Percentiles rank a stretch among this genome's conserved stretches.
Evolutionary conservation across 352 stramenopile species (phyloP).

Genomic region (Phytopythium ostracodes): DNA sequence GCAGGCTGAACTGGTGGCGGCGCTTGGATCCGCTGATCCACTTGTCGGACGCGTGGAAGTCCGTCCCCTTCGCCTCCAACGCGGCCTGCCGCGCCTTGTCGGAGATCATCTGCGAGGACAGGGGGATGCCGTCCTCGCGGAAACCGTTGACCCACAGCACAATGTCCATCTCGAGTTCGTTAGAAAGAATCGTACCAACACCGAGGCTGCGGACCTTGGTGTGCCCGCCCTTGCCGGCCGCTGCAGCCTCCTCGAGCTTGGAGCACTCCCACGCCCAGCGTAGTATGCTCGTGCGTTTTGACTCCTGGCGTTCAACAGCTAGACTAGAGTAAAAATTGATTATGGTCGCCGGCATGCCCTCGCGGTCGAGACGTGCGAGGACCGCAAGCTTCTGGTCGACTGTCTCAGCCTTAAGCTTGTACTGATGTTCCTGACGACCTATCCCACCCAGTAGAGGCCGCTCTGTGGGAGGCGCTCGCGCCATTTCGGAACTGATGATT

Average conservation of each 20-base stretch:
- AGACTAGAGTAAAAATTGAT: neutral
- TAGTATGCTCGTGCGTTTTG: conserved; percentile 1
- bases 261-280: neutral
- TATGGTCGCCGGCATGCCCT: neutral
- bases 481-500: too few relatives aligned
- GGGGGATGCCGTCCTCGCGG: neutral
- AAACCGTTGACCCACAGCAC: conserved; percentile 2
- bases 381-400: neutral
- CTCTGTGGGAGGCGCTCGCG: too few relatives aligned
- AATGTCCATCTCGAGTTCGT: neutral
- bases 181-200: neutral
- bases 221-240: neutral
- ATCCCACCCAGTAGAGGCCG: too few relatives aligned
- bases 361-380: neutral
- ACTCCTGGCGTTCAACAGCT: neutral
- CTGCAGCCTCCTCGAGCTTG: neutral
- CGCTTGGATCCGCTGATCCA: neutral
- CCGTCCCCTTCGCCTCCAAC: neutral
- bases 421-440: neutral
- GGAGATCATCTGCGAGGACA: neutral
- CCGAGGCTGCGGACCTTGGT: neutral
- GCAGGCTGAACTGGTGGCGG: neutral
- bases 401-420: neutral
- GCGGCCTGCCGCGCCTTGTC: neutral
- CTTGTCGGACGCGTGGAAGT: conserved; percentile 1